Percentiles rank a stretch among this genome's conserved stretches.
These are phyloP conservation scores for Straminergon stramineum DNA, from an alignment of 225 moss, liverwort and hornwort species.

Conservation along the genomic window DNA sequence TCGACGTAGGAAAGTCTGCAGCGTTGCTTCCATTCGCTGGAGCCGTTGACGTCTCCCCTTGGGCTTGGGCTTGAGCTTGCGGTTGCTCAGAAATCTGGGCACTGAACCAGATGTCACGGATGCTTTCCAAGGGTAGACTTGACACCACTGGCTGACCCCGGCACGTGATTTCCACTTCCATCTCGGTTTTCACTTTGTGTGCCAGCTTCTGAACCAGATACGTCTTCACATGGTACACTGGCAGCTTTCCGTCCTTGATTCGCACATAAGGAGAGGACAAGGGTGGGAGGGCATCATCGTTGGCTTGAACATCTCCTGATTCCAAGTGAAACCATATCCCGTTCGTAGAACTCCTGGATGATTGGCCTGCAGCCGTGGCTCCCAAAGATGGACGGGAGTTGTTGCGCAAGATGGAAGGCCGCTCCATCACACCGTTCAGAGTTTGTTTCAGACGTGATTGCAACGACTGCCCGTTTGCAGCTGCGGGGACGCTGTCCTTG, in stretches of 20 bases:
- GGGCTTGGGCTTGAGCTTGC: not conserved
- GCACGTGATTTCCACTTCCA: constrained; percentile 95
- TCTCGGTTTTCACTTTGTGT: constrained; percentile 39
- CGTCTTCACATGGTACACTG: constrained; percentile 77
- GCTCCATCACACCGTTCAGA: constrained; percentile 30
- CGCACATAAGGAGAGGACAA: constrained; percentile 71
- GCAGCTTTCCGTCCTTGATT: constrained; percentile 90
- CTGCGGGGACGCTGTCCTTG: not conserved
- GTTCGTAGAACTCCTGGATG: constrained; percentile 20
- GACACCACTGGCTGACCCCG: constrained; percentile 94
- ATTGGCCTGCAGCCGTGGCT: constrained; percentile 27
- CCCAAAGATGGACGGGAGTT: constrained; percentile 14
- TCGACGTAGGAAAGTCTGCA: constrained; percentile 51
- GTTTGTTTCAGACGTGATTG: constrained; percentile 53
- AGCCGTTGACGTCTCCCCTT: constrained; percentile 40
- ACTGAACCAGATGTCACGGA: constrained; percentile 96
- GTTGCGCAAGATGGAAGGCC: constrained; percentile 49
- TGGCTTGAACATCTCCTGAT: constrained; percentile 50
- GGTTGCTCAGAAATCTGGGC: constrained; percentile 45
- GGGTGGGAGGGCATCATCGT: constrained; percentile 73
- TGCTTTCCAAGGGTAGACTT: constrained; percentile 92
- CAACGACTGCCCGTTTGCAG: constrained; percentile 27
- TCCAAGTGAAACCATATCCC: constrained; percentile 97
- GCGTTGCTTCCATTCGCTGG: constrained; percentile 35
- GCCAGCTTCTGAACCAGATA: constrained; percentile 79